These are phyloP conservation scores for Athelia sp. DNA, from an alignment of 1,284 basidiomycete genomes.

Conservation along the genomic window DNA sequence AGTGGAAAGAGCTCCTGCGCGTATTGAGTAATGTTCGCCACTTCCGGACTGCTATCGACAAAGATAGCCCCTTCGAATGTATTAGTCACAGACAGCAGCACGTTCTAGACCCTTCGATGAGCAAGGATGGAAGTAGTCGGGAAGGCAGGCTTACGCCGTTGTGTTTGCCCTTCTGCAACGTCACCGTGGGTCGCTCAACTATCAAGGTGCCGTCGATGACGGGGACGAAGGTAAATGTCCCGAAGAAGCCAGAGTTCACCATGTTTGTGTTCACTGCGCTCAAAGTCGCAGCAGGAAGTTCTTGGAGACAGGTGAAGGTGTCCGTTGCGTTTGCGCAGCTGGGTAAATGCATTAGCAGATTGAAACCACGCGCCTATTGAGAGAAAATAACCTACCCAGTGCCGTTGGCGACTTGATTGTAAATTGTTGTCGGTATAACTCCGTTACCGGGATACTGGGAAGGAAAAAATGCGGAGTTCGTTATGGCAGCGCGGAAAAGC, in stretches of 20 bases:
- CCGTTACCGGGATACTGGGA: slow-evolving; percentile 42
- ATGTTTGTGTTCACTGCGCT: slow-evolving; percentile 30
- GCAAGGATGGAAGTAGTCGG: background rate
- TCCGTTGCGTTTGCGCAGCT: slow-evolving; percentile 31
- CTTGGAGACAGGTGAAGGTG: slow-evolving; percentile 30
- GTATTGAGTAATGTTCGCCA: slow-evolving; percentile 25
- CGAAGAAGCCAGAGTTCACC: slow-evolving; percentile 29
- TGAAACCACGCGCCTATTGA: too few relatives aligned
- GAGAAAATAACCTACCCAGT: too few relatives aligned
- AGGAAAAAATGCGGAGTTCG: slow-evolving; percentile 39
- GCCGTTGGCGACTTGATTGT: too few relatives aligned
- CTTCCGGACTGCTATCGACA: slow-evolving; percentile 15
- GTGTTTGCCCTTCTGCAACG: slow-evolving; percentile 26
- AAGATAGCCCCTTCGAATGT: slow-evolving; percentile 34
- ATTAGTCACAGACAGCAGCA: slow-evolving; percentile 28
- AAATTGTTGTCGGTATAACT: slow-evolving; percentile 27
- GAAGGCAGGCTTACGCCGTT: slow-evolving; percentile 31
- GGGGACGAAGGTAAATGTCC: slow-evolving; percentile 35
- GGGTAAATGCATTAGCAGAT: background rate
- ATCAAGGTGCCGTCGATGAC: slow-evolving; percentile 43
- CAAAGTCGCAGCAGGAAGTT: slow-evolving; percentile 21
- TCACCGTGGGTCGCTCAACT: slow-evolving; percentile 32
- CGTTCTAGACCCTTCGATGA: slow-evolving; percentile 20
- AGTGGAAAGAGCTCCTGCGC: slow-evolving; percentile 32
- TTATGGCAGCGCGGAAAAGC: slow-evolving; percentile 38